Evolutionary conservation across 768 basidiomycete genomes (phyloP), one percentile per base, ranked within the genome.

Genomic region (Termitomyces titanicus): DNA sequence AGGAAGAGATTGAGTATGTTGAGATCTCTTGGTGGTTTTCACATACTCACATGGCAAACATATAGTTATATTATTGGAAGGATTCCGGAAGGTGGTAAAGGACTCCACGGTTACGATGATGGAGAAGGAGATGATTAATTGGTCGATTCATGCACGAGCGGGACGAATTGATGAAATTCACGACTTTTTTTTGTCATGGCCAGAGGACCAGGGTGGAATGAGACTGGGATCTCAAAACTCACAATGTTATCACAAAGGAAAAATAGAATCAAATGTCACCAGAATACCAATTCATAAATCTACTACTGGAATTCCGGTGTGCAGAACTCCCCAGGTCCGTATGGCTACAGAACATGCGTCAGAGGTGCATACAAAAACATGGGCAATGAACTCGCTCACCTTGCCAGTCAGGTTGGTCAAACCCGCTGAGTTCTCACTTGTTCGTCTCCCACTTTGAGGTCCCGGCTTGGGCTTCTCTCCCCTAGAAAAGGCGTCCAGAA

Each of bases 371-470:
- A 39, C 12, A 44, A n/a, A 29, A 18, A 35, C 22, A 35, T 53
- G 2, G 12, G 24, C n/a, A 7, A 50, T n/a, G 44, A 49, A 10
- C 45, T 6, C 12, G 61, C 74, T 40, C 56, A 89, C 92, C 81
- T 92, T 89, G 45, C 79, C 77, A 18, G 85, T 80, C 33, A 94
- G 77, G 37, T 89, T 74, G 24, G 95, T 97, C 55, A 96, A 74
- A 38, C 92, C 94, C 13, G 91, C 92, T 11, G 94, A 92, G 74
- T 97, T 97, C 74, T 98, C 95, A 58, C 89, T 92, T 0, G 94
- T 95, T 43, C 79, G 78, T 55, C 95, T 81, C 31, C 89, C 84
- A 55, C 86, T 88, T 67, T 97, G 96, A 46, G 96, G 96, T 17
- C 96, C 97, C n/a, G 93, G 83, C 69, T 91, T 92, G 51, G 92